These are phyloP conservation scores for Arabidopsis hybrid DNA, from an alignment of 441 rosid genomes.

Conservation along the genomic window DNA sequence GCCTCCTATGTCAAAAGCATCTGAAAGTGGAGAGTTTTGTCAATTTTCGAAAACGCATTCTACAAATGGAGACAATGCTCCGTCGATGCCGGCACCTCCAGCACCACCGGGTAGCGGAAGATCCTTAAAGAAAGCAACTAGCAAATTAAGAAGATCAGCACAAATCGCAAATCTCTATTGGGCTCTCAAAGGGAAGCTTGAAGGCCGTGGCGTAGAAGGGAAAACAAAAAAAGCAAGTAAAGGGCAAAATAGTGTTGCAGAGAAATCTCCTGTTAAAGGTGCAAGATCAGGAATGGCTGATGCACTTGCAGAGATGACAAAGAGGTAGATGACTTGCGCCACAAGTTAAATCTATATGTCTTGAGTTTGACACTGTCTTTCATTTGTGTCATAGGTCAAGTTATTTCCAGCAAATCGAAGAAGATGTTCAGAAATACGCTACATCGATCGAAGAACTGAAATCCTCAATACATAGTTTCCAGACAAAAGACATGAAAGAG, in stretches of 20 bases:
- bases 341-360: constrained; percentile 25
- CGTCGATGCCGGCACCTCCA: constrained; percentile 49
- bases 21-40: constrained; percentile 42
- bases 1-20: constrained; percentile 50
- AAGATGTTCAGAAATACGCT: constrained; percentile 71
- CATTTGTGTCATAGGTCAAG: constrained; percentile 60
- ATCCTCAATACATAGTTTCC: constrained; percentile 56
- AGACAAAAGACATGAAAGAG: constrained; percentile 77
- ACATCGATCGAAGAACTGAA: constrained; percentile 64
- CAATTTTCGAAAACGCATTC: constrained; percentile 39
- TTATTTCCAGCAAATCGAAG: constrained; percentile 88
- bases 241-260: constrained; percentile 38
- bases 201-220: constrained; percentile 58
- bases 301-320: constrained; percentile 94
- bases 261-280: constrained; percentile 41
- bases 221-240: constrained; percentile 50
- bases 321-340: constrained; percentile 56
- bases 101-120: constrained; percentile 65
- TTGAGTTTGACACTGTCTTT: not conserved
- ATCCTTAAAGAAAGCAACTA: constrained; percentile 67
- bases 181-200: constrained; percentile 72
- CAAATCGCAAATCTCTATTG: constrained; percentile 72
- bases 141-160: constrained; percentile 81
- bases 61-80: constrained; percentile 9
- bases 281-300: constrained; percentile 94